Conservation (phyloP, 1,284 basidiomycete species). For the Ustilago bromivora region DNA sequence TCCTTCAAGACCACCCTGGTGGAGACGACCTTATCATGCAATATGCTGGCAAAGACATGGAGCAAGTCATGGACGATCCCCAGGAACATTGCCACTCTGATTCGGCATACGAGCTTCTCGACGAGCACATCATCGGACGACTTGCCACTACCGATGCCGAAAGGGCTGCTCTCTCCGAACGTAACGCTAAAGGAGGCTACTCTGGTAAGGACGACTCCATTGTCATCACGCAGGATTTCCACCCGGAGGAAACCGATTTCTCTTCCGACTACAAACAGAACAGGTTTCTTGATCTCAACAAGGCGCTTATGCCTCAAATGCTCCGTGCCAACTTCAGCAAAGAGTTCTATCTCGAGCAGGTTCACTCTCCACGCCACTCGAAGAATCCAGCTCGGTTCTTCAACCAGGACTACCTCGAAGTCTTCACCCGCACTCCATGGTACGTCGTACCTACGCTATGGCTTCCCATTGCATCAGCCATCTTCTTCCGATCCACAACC, state of each 20-base stretch:
- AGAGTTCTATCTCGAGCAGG: conserved; percentile 94
- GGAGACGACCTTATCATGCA: conserved; percentile 74
- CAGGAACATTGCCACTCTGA: conserved; percentile 92
- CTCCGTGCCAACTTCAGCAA: conserved; percentile 89
- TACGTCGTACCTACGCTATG: conserved; percentile 93
- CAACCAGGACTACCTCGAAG: conserved; percentile 83
- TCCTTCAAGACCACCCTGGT: conserved; percentile 72
- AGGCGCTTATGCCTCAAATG: conserved; percentile 86
- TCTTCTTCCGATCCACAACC: conserved; percentile 82
- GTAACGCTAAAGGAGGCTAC: conserved; percentile 48
- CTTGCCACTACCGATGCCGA: conserved; percentile 53
- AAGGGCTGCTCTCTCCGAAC: conserved; percentile 28
- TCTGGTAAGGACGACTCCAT: conserved; percentile 70
- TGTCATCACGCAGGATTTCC: conserved; percentile 75
- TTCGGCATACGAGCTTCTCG: conserved; percentile 90
- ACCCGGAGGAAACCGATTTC: conserved; percentile 62
- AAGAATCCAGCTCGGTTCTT: conserved; percentile 89
- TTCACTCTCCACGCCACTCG: conserved; percentile 91
- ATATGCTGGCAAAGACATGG: conserved; percentile 87
- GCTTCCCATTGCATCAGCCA: conserved; percentile 85
- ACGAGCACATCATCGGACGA: conserved; percentile 75
- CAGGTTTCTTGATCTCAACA: conserved; percentile 90
- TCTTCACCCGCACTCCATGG: conserved; percentile 91
- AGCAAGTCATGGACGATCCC: conserved; percentile 82
- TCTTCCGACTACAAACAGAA: conserved; percentile 77